Evolutionary conservation across 2,329 filamentous ascomycete genomes (phyloP).

Genomic region (Hypoxylon sp.): DNA sequence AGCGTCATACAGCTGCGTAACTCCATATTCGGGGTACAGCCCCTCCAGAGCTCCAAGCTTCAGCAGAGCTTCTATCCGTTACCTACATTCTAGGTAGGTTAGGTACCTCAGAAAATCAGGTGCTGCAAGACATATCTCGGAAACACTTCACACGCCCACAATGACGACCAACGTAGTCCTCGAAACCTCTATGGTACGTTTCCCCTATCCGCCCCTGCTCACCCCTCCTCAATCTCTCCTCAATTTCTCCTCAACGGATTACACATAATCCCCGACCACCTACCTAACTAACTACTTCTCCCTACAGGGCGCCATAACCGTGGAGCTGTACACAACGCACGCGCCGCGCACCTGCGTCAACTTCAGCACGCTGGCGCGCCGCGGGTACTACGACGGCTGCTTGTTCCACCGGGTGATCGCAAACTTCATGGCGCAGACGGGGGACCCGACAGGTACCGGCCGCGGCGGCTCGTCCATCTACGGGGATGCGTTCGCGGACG

Average conservation of each 20-base stretch:
- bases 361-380: slow-evolving; percentile 81
- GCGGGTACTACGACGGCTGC: slow-evolving; percentile 89
- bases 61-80: slow-evolving; percentile 19
- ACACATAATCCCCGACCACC: not conserved
- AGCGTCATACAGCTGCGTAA: slow-evolving; percentile 4
- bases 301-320: slow-evolving; percentile 78
- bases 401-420: slow-evolving; percentile 96
- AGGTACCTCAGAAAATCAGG: not conserved
- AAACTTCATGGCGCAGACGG: slow-evolving; percentile 96
- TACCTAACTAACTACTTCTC: slow-evolving; percentile 11
- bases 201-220: slow-evolving; percentile 2
- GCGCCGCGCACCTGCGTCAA: slow-evolving; percentile 91
- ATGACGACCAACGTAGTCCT: slow-evolving; percentile 85
- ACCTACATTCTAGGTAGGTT: no score
- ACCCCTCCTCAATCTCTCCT: slow-evolving; percentile 7
- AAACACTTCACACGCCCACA: slow-evolving; percentile 31
- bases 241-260: not conserved
- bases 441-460: slow-evolving; percentile 93
- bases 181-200: slow-evolving; percentile 83
- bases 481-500: slow-evolving; percentile 93
- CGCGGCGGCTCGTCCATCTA: slow-evolving; percentile 90
- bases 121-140: not conserved
- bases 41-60: slow-evolving; percentile 37
- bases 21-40: slow-evolving; percentile 12
- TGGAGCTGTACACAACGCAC: slow-evolving; percentile 92